These are phyloP conservation scores for Rhizophagus clarus DNA, from an alignment of 192 early-diverging fungal species.

Conservation along the genomic window DNA sequence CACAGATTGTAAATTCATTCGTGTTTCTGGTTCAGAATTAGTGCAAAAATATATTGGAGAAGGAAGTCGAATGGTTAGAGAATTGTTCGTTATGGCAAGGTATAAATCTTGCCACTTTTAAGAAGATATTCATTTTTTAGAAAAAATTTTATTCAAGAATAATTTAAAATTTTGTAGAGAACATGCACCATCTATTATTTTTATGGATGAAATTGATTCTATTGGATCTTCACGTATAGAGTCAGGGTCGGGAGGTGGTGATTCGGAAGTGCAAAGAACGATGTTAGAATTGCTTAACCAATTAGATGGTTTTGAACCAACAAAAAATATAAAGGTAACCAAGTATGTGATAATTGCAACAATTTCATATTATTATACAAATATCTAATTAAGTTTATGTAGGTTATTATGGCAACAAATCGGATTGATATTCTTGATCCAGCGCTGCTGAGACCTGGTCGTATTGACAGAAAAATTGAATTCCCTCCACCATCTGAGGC, in stretches of 20 bases:
- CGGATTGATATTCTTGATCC: constrained; percentile 90
- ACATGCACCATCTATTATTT: constrained; percentile 90
- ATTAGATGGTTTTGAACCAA: constrained; percentile 87
- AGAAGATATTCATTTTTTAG: neutral
- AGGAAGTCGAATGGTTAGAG: constrained; percentile 88
- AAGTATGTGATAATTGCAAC: neutral
- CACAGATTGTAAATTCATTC: constrained; percentile 90
- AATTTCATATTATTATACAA: neutral
- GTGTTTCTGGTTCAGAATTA: constrained; percentile 87
- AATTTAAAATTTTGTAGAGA: constrained; percentile 52
- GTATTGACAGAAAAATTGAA: constrained; percentile 92
- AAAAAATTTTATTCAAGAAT: neutral
- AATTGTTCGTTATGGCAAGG: constrained; percentile 88
- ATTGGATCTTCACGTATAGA: constrained; percentile 87
- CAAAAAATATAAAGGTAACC: constrained; percentile 85
- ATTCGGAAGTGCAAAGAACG: constrained; percentile 89
- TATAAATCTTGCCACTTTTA: constrained; percentile 30
- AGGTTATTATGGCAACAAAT: constrained; percentile 88
- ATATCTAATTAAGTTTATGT: neutral
- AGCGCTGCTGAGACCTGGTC: constrained; percentile 83
- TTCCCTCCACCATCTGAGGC: constrained; percentile 87
- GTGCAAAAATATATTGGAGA: constrained; percentile 95
- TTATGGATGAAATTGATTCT: constrained; percentile 93
- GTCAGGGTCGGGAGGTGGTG: constrained; percentile 72
- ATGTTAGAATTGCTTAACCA: constrained; percentile 92